phyloP scores from a whole-genome alignment of 352 stramenopile genomes.

The Phytophthora macrochlamydospora region DNA sequence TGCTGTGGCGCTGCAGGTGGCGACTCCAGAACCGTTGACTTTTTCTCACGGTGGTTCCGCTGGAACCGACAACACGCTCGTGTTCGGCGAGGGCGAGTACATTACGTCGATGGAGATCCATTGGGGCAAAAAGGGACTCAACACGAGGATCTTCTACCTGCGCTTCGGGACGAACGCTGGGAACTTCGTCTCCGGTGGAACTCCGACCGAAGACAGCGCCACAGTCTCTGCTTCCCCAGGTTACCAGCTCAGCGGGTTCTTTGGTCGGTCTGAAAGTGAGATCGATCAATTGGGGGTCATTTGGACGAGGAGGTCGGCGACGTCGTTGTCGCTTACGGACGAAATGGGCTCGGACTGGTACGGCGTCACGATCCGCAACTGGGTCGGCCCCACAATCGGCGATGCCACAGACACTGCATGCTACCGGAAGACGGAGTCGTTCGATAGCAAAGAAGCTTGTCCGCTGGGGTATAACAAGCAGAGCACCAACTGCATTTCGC shows the following conservation, averaged over 20 bases:
- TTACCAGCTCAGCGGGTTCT: slow-evolving; percentile 39
- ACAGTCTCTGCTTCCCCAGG: slow-evolving; percentile 25
- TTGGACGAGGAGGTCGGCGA: slow-evolving; percentile 29
- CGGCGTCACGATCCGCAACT: slow-evolving; percentile 36
- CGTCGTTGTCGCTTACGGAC: slow-evolving; percentile 25
- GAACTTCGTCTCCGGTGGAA: slow-evolving; percentile 23
- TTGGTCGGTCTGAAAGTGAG: slow-evolving; percentile 22
- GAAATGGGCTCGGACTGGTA: slow-evolving; percentile 30
- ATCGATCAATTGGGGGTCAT: slow-evolving; percentile 32
- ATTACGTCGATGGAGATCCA: slow-evolving; percentile 35
- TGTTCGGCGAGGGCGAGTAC: slow-evolving; percentile 25
- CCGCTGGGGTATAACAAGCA: slow-evolving; percentile 29
- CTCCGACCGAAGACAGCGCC: slow-evolving; percentile 11
- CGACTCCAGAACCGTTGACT: slow-evolving; percentile 15
- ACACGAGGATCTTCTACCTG: slow-evolving; percentile 29
- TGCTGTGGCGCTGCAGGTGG: slow-evolving; percentile 17
- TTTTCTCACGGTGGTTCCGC: slow-evolving; percentile 29
- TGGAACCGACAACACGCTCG: slow-evolving; percentile 25
- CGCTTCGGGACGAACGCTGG: slow-evolving; percentile 26
- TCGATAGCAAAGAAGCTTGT: slow-evolving; percentile 21
- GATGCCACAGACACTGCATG: slow-evolving; percentile 31
- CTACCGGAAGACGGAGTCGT: slow-evolving; percentile 27
- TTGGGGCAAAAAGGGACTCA: slow-evolving; percentile 19
- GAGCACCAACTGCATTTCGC: slow-evolving; percentile 26
- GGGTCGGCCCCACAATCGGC: slow-evolving; percentile 33